Percentiles rank a stretch among this genome's conserved stretches.
These are phyloP conservation scores for Sodiomyces alkalinus DNA, from an alignment of 2,329 filamentous ascomycete genomes.

Conservation along the genomic window DNA sequence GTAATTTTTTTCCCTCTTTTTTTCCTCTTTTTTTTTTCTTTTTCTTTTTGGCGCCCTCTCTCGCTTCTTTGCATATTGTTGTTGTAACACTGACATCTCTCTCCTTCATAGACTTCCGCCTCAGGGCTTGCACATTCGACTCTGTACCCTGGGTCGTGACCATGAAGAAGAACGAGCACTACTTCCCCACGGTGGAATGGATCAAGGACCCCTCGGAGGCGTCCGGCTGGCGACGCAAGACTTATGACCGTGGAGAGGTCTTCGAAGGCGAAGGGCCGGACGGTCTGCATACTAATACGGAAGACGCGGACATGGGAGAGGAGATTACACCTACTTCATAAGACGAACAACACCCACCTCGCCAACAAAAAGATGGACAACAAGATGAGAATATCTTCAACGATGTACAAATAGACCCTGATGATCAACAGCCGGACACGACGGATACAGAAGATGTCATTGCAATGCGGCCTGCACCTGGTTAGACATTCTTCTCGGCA, in stretches of 20 bases:
- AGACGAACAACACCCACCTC: not conserved
- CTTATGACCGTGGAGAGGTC: constrained; percentile 40
- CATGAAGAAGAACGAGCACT: constrained; percentile 99
- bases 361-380: not conserved
- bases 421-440: no score
- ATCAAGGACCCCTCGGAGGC: constrained; percentile 44
- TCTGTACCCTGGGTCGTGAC: constrained; percentile 98
- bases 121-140: constrained; percentile 96
- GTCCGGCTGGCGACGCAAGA: constrained; percentile 48
- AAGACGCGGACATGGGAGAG: constrained; percentile 27
- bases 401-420: no score
- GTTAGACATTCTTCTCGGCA: no score
- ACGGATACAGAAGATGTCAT: no score
- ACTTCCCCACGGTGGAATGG: constrained; percentile 61
- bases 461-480: no score
- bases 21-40: not conserved
- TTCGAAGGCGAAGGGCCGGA: constrained; percentile 39
- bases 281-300: constrained; percentile 24
- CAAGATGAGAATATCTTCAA: no score
- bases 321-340: constrained; percentile 4
- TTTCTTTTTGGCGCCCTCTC: not conserved
- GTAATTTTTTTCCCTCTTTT: constrained; percentile 25
- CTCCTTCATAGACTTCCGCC: constrained; percentile 56
- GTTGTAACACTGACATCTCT: not conserved
- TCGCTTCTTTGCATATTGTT: not conserved